Base-by-base conservation (phyloP, 495 filamentous ascomycete genomes). In the Tuber brumale region DNA sequence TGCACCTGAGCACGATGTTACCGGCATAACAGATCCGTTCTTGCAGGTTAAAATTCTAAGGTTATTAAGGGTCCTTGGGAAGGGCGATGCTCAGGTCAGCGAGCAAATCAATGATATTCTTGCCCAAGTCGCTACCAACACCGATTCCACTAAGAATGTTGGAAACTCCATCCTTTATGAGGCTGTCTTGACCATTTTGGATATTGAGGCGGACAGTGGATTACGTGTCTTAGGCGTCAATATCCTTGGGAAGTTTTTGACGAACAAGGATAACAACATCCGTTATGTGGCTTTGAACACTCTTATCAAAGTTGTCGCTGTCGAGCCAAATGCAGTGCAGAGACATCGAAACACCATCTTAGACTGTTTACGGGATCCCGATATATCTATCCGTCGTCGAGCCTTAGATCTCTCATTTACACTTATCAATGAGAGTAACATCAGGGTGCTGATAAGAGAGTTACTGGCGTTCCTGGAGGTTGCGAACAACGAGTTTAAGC, bases 181-280 rank as follows among this genome's bases (percentile, higher is more conserved):
- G 85, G 93, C 95, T 10, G 95, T 99, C 43, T 90, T 96, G 51
- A 98, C 95, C 0, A 99, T 99, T 77, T 90, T 99, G 46, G 95
- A 99, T 79, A 98, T 99, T 77, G 95, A 99, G 84, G 96, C 95
- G 10, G 95, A 99, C 83, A 95, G 95, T 16, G 94, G 96, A 14
- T 85, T 98, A 76, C 87, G 96, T 51, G 96, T 98, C 16, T 87
- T 99, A 69, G 95, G 95, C 82, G 95, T 99, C 79, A 99, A 99
- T 82, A 99, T 99, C 74, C 89, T 99, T 14, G 95, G 95, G 82
- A 99, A 98, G 83, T 99, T 99, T 86, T 85, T 99, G 74, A 90
- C 94, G 10, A 99, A 99, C 85, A 92, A 94, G 83, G 95, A 99
- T 85, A 99, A 99, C 86, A 99, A 99, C 82, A 98, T 99, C 83